Evolutionary conservation across 176 grass and related monocot genomes (phyloP), one percentile per base, ranked within the genome.

Genomic region (Stipa capillata): DNA sequence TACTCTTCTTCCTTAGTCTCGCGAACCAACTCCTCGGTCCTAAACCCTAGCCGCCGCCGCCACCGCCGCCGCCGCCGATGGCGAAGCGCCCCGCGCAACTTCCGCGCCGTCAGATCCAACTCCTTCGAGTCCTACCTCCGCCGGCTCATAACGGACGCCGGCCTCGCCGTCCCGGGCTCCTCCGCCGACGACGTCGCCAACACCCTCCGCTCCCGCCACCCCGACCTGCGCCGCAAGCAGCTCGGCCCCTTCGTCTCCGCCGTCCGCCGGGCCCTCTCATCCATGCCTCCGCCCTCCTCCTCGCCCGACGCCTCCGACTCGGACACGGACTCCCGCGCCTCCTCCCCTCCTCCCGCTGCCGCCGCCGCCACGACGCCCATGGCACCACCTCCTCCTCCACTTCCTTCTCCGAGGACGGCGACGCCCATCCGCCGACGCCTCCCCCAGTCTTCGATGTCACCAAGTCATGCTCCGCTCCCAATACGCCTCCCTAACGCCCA

Each of bases 381-480:
- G 60, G 52, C 59, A 51, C 73, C 72, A 21, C 74, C 15, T 78
- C 54, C 39, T 85, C 90, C 5, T 76, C 80, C 33, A 90, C 93
- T 7, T 80, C 84, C 68, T 74, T 88, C 52, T 87, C 82, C 49
- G 73, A 87, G 31, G 57, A 77, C 1, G 69, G n/a, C n/a, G n/a
- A 33, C 28, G 16, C 18, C 20, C 2, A 78, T 52, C 1, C 65
- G 78, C 0, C 58, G 25, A 51, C 82, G 55, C 29, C 79, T 8
- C 21, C 68, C 37, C 91, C 82, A 2, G 25, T 14, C 50, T 84
- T 65, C 23, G 91, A 97, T 35, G 27, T 97, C 72, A 88, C 82
- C 58, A 97, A 88, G 53, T 86, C 84, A 36, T 73, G 51, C 82
- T 94, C 20, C 83, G 94, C 31, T 66, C 84, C 34, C 37, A 60